These are phyloP conservation scores for Setaria viridis DNA, from an alignment of 202 grass and related monocot species.

Conservation along the genomic window DNA sequence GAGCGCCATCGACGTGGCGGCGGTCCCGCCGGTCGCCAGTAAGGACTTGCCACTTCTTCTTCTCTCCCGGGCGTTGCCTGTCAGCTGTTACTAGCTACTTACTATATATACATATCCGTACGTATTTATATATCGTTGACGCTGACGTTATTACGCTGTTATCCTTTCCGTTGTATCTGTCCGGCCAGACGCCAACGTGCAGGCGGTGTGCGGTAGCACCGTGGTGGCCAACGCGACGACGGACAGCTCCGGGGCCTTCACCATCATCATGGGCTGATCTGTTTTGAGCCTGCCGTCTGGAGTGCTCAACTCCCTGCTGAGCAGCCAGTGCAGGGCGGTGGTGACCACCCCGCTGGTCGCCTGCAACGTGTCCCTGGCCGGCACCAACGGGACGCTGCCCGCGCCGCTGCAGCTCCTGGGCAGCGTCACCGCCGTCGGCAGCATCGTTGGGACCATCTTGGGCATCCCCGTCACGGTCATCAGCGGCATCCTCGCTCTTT, in stretches of 20 bases:
- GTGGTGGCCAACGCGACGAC: background rate
- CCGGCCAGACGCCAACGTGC: background rate
- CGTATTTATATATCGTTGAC: too few species aligned
- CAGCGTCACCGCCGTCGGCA: too few species aligned
- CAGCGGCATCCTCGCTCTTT: too few species aligned
- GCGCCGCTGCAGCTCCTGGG: background rate
- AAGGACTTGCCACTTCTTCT: too few species aligned
- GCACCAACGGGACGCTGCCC: too few species aligned
- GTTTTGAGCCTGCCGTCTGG: accelerated
- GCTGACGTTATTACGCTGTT: too few species aligned
- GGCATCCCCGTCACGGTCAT: too few species aligned
- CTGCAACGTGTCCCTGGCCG: background rate
- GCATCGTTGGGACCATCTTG: too few species aligned
- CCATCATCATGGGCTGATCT: background rate
- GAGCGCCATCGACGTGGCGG: background rate
- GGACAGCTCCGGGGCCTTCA: background rate
- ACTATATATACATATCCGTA: too few species aligned
- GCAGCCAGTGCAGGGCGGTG: background rate
- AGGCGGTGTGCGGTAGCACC: background rate
- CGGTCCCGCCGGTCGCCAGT: background rate
- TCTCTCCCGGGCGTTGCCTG: too few species aligned
- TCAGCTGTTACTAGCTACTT: too few species aligned
- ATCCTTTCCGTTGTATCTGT: too few species aligned
- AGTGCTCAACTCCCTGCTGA: background rate
- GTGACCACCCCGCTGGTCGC: background rate